These are phyloP conservation scores for Ascobolus immersus DNA, from an alignment of 495 filamentous ascomycete species.

Conservation along the genomic window DNA sequence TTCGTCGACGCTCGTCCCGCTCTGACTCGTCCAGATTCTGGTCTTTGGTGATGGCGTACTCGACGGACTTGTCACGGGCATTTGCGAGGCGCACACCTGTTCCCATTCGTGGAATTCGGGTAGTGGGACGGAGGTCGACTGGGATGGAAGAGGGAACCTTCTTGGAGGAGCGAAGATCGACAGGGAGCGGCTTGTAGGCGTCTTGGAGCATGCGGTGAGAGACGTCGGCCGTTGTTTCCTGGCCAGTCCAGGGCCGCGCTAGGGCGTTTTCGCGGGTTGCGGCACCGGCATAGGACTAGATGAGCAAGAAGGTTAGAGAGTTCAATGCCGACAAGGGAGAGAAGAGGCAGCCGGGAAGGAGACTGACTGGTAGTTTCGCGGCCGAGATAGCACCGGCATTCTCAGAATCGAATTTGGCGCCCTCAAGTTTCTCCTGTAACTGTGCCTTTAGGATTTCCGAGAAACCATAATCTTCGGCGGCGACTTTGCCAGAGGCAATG, in stretches of 20 bases:
- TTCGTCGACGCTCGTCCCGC: conserved; percentile 35
- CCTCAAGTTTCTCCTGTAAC: conserved; percentile 48
- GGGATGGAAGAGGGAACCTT: conserved; percentile 13
- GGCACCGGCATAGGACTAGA: conserved; percentile 30
- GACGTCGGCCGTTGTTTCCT: conserved; percentile 45
- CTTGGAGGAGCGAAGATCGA: conserved; percentile 20
- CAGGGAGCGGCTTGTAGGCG: conserved; percentile 43
- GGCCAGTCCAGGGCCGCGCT: conserved; percentile 52
- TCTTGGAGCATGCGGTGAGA: conserved; percentile 76
- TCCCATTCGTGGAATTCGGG: conserved; percentile 18
- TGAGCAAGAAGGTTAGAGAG: not conserved
- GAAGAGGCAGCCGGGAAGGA: conserved; percentile 3
- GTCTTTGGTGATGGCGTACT: conserved; percentile 40
- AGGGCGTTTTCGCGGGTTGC: conserved; percentile 48
- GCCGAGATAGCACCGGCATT: conserved; percentile 44
- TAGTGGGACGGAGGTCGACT: conserved; percentile 34
- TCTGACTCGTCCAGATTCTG: conserved; percentile 38
- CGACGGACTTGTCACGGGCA: conserved; percentile 51
- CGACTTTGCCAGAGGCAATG: conserved; percentile 30
- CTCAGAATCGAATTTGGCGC: conserved; percentile 41
- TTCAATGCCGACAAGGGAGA: conserved; percentile 12
- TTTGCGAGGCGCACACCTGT: conserved; percentile 36
- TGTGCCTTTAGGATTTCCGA: conserved; percentile 54
- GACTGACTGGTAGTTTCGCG: conserved; percentile 27
- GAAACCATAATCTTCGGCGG: conserved; percentile 67